Percentiles rank a stretch among this genome's conserved stretches.
phyloP scores from a whole-genome alignment of 2,329 filamentous ascomycete genomes.

The Fusarium ambrosium region DNA sequence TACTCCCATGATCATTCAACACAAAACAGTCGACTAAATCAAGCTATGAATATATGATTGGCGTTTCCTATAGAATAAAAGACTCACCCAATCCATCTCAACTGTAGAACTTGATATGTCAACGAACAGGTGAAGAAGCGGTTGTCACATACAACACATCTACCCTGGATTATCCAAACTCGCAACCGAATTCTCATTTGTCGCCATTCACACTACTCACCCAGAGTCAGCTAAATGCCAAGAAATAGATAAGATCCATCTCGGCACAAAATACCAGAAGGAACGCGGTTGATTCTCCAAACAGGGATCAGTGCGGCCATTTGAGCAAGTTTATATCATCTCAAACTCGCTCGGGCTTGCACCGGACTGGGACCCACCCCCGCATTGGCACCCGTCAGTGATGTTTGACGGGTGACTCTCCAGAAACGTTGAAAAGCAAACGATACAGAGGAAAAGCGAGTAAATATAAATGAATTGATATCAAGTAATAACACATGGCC shows the following conservation, averaged over 20 bases:
- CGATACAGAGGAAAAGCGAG: background rate
- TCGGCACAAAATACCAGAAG: background rate
- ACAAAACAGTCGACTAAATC: background rate
- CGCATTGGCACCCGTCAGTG: slow-evolving; percentile 10
- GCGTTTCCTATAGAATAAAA: background rate
- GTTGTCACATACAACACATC: background rate
- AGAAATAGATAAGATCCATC: background rate
- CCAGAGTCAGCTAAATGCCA: background rate
- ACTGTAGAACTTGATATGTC: rapidly evolving
- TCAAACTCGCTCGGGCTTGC: slow-evolving; percentile 26
- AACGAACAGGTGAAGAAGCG: background rate
- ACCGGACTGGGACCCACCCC: slow-evolving; percentile 28
- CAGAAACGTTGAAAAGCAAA: background rate
- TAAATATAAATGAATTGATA: background rate
- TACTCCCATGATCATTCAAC: background rate
- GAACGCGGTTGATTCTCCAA: background rate
- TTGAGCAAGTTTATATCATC: slow-evolving; percentile 58
- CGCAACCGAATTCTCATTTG: background rate
- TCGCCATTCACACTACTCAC: background rate
- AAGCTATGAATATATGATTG: background rate
- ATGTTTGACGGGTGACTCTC: background rate
- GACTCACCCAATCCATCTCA: background rate
- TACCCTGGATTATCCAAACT: slow-evolving; percentile 23
- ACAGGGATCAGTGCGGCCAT: slow-evolving; percentile 51
- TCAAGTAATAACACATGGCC: no score